Conservation (phyloP, 768 basidiomycete species). For the Boletus subcaerulescens region DNA sequence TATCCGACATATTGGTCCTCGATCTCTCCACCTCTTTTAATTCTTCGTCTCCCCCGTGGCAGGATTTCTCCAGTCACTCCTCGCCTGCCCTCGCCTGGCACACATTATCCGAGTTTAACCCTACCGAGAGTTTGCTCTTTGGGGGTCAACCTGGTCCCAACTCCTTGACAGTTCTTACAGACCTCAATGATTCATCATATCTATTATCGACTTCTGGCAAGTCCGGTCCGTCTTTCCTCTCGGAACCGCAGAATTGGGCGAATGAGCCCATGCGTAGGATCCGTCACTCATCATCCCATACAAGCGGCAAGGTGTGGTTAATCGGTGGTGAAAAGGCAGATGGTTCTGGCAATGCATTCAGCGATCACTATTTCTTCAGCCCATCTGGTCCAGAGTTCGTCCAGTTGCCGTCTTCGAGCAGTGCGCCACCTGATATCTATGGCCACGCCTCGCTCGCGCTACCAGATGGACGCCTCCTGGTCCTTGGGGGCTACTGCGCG, state of each 20-base stretch:
- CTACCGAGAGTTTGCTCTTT: constrained; percentile 56
- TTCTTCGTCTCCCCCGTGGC: constrained; percentile 66
- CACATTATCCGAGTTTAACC: constrained; percentile 64
- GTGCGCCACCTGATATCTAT: constrained; percentile 63
- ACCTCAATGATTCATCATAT: constrained; percentile 59
- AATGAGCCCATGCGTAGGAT: constrained; percentile 71
- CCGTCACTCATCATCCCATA: constrained; percentile 62
- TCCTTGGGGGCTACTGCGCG: constrained; percentile 69
- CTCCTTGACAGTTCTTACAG: constrained; percentile 48
- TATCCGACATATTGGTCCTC: constrained; percentile 68
- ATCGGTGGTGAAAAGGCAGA: constrained; percentile 83
- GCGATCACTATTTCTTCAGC: constrained; percentile 64
- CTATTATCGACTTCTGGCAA: constrained; percentile 46
- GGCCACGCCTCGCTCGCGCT: constrained; percentile 75
- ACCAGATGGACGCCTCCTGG: constrained; percentile 61
- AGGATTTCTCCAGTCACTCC: constrained; percentile 48
- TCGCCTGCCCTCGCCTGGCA: constrained; percentile 75
- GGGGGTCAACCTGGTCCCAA: constrained; percentile 73
- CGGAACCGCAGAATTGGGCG: constrained; percentile 53
- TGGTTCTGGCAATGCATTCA: constrained; percentile 61
- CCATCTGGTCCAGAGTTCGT: constrained; percentile 50
- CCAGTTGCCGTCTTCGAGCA: constrained; percentile 44
- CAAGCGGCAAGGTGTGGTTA: constrained; percentile 58
- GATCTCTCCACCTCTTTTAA: constrained; percentile 59
- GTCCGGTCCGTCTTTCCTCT: constrained; percentile 42